Conservation (phyloP, 2,329 filamentous ascomycete genomes). For the Sporothrix humicola region DNA sequence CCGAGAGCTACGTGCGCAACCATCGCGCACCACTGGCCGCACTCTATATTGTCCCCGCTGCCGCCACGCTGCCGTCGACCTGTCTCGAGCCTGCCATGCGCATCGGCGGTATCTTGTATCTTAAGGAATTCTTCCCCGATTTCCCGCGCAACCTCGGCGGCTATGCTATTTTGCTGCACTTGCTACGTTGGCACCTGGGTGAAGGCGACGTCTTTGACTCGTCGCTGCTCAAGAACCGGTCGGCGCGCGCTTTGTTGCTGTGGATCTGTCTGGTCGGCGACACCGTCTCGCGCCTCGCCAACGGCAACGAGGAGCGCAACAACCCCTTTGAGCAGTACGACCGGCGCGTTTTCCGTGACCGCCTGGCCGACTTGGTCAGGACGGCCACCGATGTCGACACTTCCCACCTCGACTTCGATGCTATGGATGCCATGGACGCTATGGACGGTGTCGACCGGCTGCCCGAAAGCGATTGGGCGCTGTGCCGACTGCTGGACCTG, state of each 20-base stretch:
- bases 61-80: slow-evolving; percentile 22
- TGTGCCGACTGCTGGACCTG: slow-evolving; percentile 39
- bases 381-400: not conserved
- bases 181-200: slow-evolving; percentile 41
- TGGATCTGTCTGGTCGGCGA: slow-evolving; percentile 44
- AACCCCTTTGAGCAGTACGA: slow-evolving; percentile 39
- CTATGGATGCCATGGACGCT: not conserved
- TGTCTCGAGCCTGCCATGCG: slow-evolving; percentile 43
- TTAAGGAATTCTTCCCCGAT: slow-evolving; percentile 46
- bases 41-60: slow-evolving; percentile 34
- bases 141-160: slow-evolving; percentile 44
- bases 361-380: slow-evolving; percentile 38
- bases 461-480: slow-evolving; percentile 38
- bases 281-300: slow-evolving; percentile 40
- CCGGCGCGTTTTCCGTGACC: slow-evolving; percentile 40
- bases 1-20: slow-evolving; percentile 40
- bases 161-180: slow-evolving; percentile 42
- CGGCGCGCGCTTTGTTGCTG: slow-evolving; percentile 39
- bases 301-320: slow-evolving; percentile 40
- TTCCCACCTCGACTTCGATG: slow-evolving; percentile 8
- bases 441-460: slow-evolving; percentile 29
- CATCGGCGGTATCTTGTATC: slow-evolving; percentile 43
- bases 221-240: slow-evolving; percentile 17
- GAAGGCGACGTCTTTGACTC: slow-evolving; percentile 30
- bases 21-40: slow-evolving; percentile 39